Percentiles rank a stretch among this genome's conserved stretches.
Conservation (phyloP, 2,329 filamentous ascomycete species). For the Ilyonectria robusta region DNA sequence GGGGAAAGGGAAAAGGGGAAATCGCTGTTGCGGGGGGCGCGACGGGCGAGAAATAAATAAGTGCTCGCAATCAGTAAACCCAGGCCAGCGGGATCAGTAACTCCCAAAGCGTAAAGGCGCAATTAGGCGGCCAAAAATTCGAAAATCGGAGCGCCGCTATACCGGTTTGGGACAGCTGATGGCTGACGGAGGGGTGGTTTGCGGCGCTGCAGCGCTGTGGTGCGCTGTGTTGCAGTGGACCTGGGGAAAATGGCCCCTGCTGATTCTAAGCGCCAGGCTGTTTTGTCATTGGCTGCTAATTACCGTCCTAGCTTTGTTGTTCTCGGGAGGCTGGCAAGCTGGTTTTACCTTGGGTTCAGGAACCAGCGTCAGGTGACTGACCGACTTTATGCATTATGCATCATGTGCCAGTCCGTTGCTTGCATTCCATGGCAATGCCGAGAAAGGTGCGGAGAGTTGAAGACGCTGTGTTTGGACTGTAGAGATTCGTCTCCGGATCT, state of each 20-base stretch:
- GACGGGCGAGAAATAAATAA: conserved; percentile 54
- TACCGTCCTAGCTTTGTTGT: neutral
- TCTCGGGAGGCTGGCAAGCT: neutral
- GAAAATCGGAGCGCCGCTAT: conserved; percentile 26
- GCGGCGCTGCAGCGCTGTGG: neutral
- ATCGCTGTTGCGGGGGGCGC: conserved; percentile 46
- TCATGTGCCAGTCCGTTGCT: neutral
- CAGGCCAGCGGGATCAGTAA: conserved; percentile 45
- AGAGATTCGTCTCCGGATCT: neutral
- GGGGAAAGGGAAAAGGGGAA: conserved; percentile 41
- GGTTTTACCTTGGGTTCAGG: neutral
- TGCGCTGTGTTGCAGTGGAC: neutral
- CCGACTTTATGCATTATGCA: neutral
- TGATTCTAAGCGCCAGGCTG: conserved; percentile 2
- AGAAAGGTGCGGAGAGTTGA: neutral
- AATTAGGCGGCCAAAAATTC: conserved; percentile 17
- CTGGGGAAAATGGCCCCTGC: conserved; percentile 9
- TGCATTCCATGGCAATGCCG: neutral
- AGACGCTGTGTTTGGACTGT: neutral
- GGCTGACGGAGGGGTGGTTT: neutral
- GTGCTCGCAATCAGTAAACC: conserved; percentile 54
- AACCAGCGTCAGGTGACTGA: neutral
- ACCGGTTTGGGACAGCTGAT: conserved; percentile 16
- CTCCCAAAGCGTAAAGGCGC: conserved; percentile 27
- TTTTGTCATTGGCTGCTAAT: conserved; percentile 26